These are phyloP conservation scores for Strigomonas oncopelti DNA, from an alignment of 208 protist genomes.

Conservation along the genomic window DNA sequence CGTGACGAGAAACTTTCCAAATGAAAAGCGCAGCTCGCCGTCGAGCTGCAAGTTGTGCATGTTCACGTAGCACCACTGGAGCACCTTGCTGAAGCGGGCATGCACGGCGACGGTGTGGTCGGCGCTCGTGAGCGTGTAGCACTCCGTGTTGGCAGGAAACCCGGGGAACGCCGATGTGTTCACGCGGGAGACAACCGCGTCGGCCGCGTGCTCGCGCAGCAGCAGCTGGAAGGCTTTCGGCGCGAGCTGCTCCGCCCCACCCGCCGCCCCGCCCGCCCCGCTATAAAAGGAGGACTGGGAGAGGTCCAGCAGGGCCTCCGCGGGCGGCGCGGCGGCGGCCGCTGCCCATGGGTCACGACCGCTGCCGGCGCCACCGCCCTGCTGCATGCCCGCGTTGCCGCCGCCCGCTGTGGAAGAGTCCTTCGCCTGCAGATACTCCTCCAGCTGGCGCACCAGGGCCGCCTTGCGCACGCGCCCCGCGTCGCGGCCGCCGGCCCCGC, in stretches of 20 bases:
- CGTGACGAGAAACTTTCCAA: conserved; percentile 81
- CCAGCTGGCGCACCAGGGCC: conserved; percentile 71
- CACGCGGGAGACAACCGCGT: conserved; percentile 77
- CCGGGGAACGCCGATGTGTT: conserved; percentile 89
- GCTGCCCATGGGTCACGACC: conserved; percentile 9
- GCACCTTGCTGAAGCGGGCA: conserved; percentile 82
- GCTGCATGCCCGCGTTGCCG: background rate
- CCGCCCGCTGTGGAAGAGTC: conserved; percentile 9
- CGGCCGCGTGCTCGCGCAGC: conserved; percentile 56
- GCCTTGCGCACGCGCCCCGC: conserved; percentile 53
- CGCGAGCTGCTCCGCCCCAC: conserved; percentile 63
- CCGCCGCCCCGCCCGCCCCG: background rate
- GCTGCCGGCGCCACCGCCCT: conserved; percentile 6
- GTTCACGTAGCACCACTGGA: conserved; percentile 91
- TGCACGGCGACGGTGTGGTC: conserved; percentile 60
- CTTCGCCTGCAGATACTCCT: conserved; percentile 73
- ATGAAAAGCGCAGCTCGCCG: conserved; percentile 68
- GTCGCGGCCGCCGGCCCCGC: conserved; percentile 18
- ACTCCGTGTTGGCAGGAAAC: conserved; percentile 84
- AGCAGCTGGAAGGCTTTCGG: conserved; percentile 89
- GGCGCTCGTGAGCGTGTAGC: conserved; percentile 78
- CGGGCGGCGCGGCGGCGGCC: conserved; percentile 19
- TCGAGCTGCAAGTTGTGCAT: conserved; percentile 90
- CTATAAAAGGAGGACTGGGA: conserved; percentile 87
- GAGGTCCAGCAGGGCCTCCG: conserved; percentile 82